These are phyloP conservation scores for Aspergillus pseudotamarii DNA, from an alignment of 2,329 filamentous ascomycete species.

Conservation along the genomic window DNA sequence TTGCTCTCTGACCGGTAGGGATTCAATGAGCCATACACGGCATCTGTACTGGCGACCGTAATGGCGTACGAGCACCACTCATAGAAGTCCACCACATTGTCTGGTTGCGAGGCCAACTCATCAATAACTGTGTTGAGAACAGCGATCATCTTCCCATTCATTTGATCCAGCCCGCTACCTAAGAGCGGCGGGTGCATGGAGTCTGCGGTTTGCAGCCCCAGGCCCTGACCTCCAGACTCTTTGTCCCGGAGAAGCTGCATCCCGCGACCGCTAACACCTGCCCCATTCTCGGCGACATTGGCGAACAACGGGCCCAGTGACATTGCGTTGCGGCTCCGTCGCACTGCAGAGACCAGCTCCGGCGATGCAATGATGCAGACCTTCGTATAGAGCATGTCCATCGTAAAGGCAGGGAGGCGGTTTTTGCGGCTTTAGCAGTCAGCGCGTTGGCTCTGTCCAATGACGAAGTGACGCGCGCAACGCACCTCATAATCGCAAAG, in stretches of 20 bases:
- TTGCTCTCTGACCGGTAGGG: slow-evolving; percentile 27
- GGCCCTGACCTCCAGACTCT: slow-evolving; percentile 22
- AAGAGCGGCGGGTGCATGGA: slow-evolving; percentile 28
- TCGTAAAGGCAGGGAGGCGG: slow-evolving; percentile 22
- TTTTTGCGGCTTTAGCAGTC: slow-evolving; percentile 18
- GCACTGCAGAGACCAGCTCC: slow-evolving; percentile 23
- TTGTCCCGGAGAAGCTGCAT: slow-evolving; percentile 25
- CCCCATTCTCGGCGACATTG: slow-evolving; percentile 17
- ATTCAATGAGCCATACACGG: slow-evolving; percentile 32
- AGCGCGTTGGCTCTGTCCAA: neutral
- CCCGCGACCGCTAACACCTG: slow-evolving; percentile 21
- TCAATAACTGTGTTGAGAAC: slow-evolving; percentile 20
- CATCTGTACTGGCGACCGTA: slow-evolving; percentile 31
- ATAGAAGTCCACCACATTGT: slow-evolving; percentile 25
- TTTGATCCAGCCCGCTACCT: slow-evolving; percentile 26
- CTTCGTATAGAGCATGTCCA: slow-evolving; percentile 30
- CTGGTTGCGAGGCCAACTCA: slow-evolving; percentile 12
- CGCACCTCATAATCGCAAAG: slow-evolving; percentile 24
- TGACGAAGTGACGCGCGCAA: neutral
- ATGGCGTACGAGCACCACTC: slow-evolving; percentile 31
- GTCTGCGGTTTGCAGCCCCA: slow-evolving; percentile 20
- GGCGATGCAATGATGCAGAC: slow-evolving; percentile 32
- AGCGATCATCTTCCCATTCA: slow-evolving; percentile 30
- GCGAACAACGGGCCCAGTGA: slow-evolving; percentile 29
- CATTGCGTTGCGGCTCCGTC: slow-evolving; percentile 26